Conservation (phyloP, 129 eudicot genomes). For the Flaveria linearis region DNA sequence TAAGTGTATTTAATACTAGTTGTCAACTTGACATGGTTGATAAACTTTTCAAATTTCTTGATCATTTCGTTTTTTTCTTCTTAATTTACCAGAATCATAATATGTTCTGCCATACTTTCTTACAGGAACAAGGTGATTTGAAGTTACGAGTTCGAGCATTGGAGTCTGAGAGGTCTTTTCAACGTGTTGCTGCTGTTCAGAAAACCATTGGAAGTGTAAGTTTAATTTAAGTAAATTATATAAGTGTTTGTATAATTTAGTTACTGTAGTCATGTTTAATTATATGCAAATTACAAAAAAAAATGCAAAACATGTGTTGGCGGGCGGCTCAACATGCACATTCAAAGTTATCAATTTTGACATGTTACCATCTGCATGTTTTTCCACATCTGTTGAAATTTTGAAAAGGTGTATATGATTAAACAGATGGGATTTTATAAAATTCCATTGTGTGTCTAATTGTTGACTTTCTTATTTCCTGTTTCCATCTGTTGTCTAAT, state of each 20-base stretch:
- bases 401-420: not conserved
- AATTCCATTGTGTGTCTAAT: not conserved
- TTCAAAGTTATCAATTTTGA: not conserved
- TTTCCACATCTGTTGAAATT: not conserved
- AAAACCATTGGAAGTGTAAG: constrained; percentile 87
- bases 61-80: not conserved
- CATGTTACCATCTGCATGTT: not conserved
- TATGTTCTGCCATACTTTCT: not conserved
- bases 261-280: not conserved
- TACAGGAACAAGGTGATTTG: constrained; percentile 97
- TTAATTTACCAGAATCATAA: not conserved
- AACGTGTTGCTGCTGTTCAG: constrained; percentile 98
- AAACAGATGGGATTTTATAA: not conserved
- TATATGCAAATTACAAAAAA: not conserved
- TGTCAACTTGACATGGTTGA: constrained; percentile 29
- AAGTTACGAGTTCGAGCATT: constrained; percentile 91
- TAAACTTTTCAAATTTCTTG: constrained; percentile 26
- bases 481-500: constrained; percentile 21
- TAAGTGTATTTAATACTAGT: not conserved
- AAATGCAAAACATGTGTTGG: not conserved
- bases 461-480: constrained; percentile 15
- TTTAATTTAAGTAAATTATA: not conserved
- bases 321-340: not conserved
- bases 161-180: constrained; percentile 97
- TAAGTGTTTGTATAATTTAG: not conserved